Conservation (phyloP, 225 moss, liverwort and hornwort species). For the Bryoerythrophyllum caledonicum region DNA sequence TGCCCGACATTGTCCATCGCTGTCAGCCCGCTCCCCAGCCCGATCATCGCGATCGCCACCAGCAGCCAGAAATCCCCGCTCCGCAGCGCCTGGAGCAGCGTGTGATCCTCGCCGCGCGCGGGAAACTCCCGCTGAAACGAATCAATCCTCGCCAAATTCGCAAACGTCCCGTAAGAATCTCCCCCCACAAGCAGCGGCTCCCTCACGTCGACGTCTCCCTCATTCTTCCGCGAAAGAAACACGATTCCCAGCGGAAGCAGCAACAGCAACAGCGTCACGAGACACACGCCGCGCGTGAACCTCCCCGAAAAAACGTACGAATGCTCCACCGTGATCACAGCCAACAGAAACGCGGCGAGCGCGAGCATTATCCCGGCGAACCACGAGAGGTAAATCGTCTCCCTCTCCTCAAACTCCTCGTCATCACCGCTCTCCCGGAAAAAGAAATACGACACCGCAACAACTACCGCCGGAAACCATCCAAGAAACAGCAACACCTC, state of each 20-base stretch:
- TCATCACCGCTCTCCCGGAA: neutral
- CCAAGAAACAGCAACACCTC: conserved; percentile 33
- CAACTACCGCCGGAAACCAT: conserved; percentile 43
- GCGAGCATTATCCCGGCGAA: conserved; percentile 39
- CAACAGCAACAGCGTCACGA: conserved; percentile 35
- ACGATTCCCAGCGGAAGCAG: conserved; percentile 39
- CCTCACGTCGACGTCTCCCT: neutral
- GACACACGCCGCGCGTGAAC: conserved; percentile 27
- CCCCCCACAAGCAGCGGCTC: conserved; percentile 5
- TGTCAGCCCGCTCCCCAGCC: conserved; percentile 48
- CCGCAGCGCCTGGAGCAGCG: conserved; percentile 36
- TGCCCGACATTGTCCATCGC: conserved; percentile 65
- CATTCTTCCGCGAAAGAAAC: conserved; percentile 13
- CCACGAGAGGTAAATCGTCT: conserved; percentile 33
- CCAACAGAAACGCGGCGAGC: conserved; percentile 48
- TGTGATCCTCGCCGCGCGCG: conserved; percentile 49
- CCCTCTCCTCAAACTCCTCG: conserved; percentile 33
- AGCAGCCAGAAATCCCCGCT: conserved; percentile 55
- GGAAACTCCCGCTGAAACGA: conserved; percentile 46
- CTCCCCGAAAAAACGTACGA: conserved; percentile 13
- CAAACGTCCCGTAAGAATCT: conserved; percentile 6
- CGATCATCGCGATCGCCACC: conserved; percentile 34
- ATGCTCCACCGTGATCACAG: conserved; percentile 34
- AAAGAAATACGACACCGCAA: conserved; percentile 28
- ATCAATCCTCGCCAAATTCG: conserved; percentile 32